Evolutionary conservation across 2,329 filamentous ascomycete genomes (phyloP).

Genomic region (Chaetomiaceae sp.): DNA sequence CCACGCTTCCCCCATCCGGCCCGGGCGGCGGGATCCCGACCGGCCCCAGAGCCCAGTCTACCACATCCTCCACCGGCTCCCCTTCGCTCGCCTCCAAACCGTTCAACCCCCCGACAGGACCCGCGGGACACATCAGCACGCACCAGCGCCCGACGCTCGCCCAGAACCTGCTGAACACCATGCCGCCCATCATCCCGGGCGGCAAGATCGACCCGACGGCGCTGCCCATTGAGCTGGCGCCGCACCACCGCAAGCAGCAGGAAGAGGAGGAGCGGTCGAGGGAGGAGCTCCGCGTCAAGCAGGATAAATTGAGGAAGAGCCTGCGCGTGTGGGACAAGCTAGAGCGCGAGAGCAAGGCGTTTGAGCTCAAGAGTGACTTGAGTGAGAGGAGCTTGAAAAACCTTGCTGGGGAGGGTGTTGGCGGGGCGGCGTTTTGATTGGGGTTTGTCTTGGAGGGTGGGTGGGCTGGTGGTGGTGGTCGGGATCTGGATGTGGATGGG

Average conservation of each 20-base stretch:
- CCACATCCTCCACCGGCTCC: conserved; percentile 28
- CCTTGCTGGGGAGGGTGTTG: conserved; percentile 50
- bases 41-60: conserved; percentile 40
- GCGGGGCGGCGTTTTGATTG: conserved; percentile 49
- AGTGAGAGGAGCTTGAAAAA: conserved; percentile 54
- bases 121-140: conserved; percentile 35
- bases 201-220: conserved; percentile 50
- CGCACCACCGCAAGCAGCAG: conserved; percentile 48
- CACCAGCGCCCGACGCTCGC: conserved; percentile 43
- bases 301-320: conserved; percentile 51
- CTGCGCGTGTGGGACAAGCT: conserved; percentile 50
- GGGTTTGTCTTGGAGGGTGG: not conserved
- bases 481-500: too few relatives aligned
- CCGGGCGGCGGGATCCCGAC: conserved; percentile 43
- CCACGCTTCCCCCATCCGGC: conserved; percentile 28
- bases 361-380: conserved; percentile 52
- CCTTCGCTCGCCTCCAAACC: conserved; percentile 38
- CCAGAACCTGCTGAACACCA: conserved; percentile 46
- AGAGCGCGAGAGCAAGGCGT: conserved; percentile 49
- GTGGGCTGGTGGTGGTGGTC: too few relatives aligned
- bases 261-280: conserved; percentile 56
- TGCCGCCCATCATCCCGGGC: conserved; percentile 49
- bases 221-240: conserved; percentile 47
- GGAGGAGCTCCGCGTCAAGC: conserved; percentile 47
- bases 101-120: conserved; percentile 56